Evolutionary conservation across 2,329 filamentous ascomycete genomes (phyloP).

Genomic region (Paecilomyces variotii): DNA sequence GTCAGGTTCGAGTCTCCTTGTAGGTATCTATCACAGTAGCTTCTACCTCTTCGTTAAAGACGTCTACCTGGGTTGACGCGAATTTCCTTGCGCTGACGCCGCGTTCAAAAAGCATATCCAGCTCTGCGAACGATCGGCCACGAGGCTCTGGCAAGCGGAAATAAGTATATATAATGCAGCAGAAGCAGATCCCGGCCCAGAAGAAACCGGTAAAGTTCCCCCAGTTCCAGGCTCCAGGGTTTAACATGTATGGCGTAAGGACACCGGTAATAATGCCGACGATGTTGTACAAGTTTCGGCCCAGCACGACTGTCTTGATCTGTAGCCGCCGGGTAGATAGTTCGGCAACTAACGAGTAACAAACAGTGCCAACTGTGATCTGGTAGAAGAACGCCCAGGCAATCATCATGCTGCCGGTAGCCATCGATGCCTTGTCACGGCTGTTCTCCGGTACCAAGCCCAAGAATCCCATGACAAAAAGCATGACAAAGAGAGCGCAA

Average conservation of each 20-base stretch:
- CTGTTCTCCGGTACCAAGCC: conserved; percentile 60
- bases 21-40: too few species aligned
- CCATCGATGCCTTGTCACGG: conserved; percentile 56
- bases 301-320: conserved; percentile 86
- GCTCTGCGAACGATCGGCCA: conserved; percentile 75
- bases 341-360: conserved; percentile 81
- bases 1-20: too few species aligned
- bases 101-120: conserved; percentile 76
- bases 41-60: conserved; percentile 39
- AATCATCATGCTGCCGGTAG: conserved; percentile 79
- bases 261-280: conserved; percentile 75
- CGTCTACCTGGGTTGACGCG: conserved; percentile 48
- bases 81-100: conserved; percentile 66
- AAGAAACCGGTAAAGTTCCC: conserved; percentile 82
- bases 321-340: conserved; percentile 73
- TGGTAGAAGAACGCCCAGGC: conserved; percentile 78
- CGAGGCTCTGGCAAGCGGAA: conserved; percentile 73
- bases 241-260: conserved; percentile 87
- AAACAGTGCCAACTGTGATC: conserved; percentile 78
- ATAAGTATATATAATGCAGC: conserved; percentile 73
- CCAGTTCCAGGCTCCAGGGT: conserved; percentile 82
- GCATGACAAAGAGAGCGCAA: conserved; percentile 63
- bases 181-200: conserved; percentile 73
- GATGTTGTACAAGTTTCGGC: conserved; percentile 72
- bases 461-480: conserved; percentile 76